These are phyloP conservation scores for Fusarium chuoi DNA, from an alignment of 2,329 filamentous ascomycete genomes.

Conservation along the genomic window DNA sequence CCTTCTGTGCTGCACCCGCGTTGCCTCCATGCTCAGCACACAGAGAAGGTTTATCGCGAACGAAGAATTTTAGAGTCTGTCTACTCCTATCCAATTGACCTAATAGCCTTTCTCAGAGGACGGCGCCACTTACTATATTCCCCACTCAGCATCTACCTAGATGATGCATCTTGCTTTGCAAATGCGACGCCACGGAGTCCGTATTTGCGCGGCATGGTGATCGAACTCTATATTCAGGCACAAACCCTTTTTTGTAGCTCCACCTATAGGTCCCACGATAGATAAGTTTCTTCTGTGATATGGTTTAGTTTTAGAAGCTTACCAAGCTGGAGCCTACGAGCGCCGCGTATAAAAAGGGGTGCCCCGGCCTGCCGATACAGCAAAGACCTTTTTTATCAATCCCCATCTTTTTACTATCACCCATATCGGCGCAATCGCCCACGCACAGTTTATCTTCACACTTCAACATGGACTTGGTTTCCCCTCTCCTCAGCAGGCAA, in stretches of 20 bases:
- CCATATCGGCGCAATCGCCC: neutral
- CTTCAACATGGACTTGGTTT: neutral
- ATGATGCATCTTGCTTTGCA: neutral
- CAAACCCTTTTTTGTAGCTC: accelerated
- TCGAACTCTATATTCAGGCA: neutral
- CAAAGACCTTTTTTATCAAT: neutral
- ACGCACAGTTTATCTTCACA: neutral
- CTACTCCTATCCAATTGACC: accelerated
- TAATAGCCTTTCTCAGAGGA: accelerated
- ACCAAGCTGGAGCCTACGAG: accelerated
- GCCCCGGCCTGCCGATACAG: neutral
- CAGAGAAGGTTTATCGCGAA: too few relatives aligned
- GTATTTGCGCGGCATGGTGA: accelerated
- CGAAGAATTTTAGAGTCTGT: neutral
- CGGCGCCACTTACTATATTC: accelerated
- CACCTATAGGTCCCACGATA: accelerated
- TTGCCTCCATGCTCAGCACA: too few relatives aligned
- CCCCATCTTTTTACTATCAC: neutral
- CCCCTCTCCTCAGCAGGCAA: neutral
- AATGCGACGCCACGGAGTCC: accelerated
- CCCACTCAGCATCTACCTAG: neutral
- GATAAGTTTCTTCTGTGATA: too few relatives aligned
- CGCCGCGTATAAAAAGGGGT: neutral
- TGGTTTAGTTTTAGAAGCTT: too few relatives aligned
- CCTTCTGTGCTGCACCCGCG: neutral